Evolutionary conservation across 768 basidiomycete genomes (phyloP).

Genomic region (Amanita rubescens): DNA sequence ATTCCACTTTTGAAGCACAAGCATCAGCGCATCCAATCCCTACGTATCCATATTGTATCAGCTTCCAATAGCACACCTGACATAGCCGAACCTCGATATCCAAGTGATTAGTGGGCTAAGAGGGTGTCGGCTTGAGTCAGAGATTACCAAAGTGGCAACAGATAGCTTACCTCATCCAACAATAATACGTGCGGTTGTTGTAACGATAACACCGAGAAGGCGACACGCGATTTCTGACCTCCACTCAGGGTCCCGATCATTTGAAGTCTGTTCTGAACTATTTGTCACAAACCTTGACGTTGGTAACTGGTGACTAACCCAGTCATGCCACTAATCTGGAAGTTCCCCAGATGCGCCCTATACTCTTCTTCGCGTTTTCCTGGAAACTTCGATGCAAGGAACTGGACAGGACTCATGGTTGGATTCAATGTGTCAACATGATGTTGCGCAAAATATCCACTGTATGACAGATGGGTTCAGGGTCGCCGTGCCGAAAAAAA

Average conservation of each 20-base stretch:
- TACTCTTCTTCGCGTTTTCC: conserved; percentile 97
- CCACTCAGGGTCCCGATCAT: conserved; percentile 87
- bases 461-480: conserved; percentile 21
- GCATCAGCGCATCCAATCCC: conserved; percentile 94
- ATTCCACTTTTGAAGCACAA: conserved; percentile 72
- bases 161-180: conserved; percentile 76
- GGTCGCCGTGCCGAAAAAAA: neutral
- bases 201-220: conserved; percentile 81
- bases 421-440: conserved; percentile 90
- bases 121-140: conserved; percentile 5
- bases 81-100: conserved; percentile 75
- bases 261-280: conserved; percentile 49
- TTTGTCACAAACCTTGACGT: conserved; percentile 1
- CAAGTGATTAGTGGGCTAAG: conserved; percentile 86
- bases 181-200: conserved; percentile 88
- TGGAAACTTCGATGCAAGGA: conserved; percentile 87
- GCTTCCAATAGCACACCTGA: conserved; percentile 3
- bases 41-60: conserved; percentile 24
- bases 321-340: conserved; percentile 96
- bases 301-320: conserved; percentile 38
- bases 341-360: conserved; percentile 88
- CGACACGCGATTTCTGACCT: conserved; percentile 94
- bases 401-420: conserved; percentile 86
- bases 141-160: neutral
- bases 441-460: conserved; percentile 91